phyloP scores from a whole-genome alignment of 371 early-diverging fungal species.

The Mortierella sp. region DNA sequence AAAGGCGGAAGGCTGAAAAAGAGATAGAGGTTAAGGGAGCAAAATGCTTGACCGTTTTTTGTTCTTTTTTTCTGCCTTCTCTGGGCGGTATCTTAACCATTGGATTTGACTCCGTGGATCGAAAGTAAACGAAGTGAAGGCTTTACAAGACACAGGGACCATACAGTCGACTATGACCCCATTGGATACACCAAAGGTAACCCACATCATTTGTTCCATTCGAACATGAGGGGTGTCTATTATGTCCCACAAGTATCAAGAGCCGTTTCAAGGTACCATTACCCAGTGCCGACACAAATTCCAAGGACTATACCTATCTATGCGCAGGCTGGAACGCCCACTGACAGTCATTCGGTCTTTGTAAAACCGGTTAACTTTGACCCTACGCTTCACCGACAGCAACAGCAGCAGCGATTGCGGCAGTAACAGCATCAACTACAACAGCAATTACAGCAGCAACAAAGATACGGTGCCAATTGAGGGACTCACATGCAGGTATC shows the following conservation, averaged over 20 bases:
- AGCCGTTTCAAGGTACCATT: background rate
- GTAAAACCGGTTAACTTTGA: background rate
- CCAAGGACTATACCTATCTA: background rate
- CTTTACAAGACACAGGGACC: no score
- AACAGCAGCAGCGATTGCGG: background rate
- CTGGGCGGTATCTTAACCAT: no score
- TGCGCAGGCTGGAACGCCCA: background rate
- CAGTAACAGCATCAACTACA: background rate
- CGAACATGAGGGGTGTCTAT: background rate
- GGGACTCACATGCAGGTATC: background rate
- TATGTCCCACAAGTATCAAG: background rate
- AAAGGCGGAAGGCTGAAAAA: no score
- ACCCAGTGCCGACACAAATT: background rate
- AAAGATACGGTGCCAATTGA: background rate
- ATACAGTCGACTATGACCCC: conserved; percentile 3
- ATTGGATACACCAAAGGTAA: background rate
- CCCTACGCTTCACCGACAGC: background rate
- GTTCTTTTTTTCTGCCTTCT: no score
- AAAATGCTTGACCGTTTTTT: no score
- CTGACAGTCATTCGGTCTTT: background rate
- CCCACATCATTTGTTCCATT: background rate
- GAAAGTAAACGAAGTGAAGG: no score
- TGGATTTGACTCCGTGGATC: no score
- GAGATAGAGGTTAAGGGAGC: no score
- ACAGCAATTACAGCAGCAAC: background rate